Percentiles rank a stretch among this genome's conserved stretches.
Conservation (phyloP, 306 rosid genomes). For the Acacia crassicarpa region DNA sequence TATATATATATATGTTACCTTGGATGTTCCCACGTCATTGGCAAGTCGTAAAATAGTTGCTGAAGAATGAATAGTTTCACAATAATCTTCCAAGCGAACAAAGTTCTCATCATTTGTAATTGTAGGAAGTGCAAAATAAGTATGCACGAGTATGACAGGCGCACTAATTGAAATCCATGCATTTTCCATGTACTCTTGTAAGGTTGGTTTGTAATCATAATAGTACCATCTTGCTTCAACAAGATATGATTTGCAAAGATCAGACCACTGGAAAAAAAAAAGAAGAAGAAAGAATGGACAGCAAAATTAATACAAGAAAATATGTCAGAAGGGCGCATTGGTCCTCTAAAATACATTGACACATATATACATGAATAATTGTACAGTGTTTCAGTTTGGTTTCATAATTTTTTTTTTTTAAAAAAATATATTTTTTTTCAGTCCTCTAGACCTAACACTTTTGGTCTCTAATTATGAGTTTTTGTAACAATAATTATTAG, state of each 20-base stretch:
- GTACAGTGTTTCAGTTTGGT: no score
- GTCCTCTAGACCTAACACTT: no score
- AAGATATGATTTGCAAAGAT: slow-evolving; percentile 1
- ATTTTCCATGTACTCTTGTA: not conserved
- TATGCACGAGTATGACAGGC: not conserved
- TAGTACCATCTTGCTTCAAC: not conserved
- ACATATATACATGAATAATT: no score
- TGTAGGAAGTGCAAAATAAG: not conserved
- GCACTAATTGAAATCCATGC: not conserved
- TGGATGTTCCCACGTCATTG: slow-evolving; percentile 12
- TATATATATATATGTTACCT: not conserved
- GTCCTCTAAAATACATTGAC: not conserved
- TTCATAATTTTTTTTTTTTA: no score
- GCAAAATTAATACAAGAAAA: not conserved
- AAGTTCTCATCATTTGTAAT: not conserved
- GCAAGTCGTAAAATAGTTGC: slow-evolving; percentile 6
- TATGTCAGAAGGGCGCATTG: not conserved
- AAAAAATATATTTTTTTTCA: no score
- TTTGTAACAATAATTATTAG: no score
- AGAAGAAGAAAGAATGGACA: no score
- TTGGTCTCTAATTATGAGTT: not conserved
- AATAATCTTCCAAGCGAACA: not conserved
- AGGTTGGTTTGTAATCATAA: not conserved
- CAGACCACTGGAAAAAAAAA: slow-evolving; percentile 23
- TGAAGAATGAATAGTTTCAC: not conserved